phyloP scores from a whole-genome alignment of 352 stramenopile genomes.

The Pythium dissimile region DNA sequence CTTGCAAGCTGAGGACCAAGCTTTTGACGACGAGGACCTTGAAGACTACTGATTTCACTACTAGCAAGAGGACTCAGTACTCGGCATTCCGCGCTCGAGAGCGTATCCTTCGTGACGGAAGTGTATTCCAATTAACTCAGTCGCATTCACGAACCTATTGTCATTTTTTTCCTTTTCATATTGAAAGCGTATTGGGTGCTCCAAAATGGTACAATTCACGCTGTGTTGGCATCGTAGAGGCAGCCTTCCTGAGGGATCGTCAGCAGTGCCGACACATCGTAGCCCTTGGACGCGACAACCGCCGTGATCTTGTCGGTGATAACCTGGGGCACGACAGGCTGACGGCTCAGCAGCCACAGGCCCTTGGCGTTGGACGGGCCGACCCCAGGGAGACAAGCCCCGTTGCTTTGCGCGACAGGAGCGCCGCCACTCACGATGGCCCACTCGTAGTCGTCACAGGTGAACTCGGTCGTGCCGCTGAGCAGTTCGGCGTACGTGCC shows the following conservation, averaged over 20 bases:
- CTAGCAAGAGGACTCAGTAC: too few species aligned
- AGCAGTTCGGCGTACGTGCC: conserved; percentile 16
- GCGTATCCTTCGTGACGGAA: too few species aligned
- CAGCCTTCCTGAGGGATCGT: conserved; percentile 15
- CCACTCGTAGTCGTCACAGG: conserved; percentile 20
- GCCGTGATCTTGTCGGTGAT: conserved; percentile 4
- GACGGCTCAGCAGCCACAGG: conserved; percentile 21
- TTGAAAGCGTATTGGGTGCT: background rate
- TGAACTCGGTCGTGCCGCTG: conserved; percentile 5
- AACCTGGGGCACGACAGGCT: conserved; percentile 7
- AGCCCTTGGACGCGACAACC: conserved; percentile 14
- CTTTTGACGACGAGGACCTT: background rate
- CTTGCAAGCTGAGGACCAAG: background rate
- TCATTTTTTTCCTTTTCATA: background rate
- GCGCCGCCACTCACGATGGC: conserved; percentile 17
- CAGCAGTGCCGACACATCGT: conserved; percentile 14
- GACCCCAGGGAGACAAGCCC: conserved; percentile 10
- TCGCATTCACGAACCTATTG: background rate
- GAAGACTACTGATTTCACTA: too few species aligned
- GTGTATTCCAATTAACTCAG: background rate
- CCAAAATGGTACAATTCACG: too few species aligned
- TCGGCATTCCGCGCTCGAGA: too few species aligned
- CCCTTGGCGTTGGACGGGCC: conserved; percentile 12
- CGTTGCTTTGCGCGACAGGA: conserved; percentile 3
- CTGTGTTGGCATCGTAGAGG: conserved; percentile 5